Evolutionary conservation across 768 basidiomycete species (phyloP), one percentile per base, ranked within the genome.

Genomic region (Heimioporus sp.): DNA sequence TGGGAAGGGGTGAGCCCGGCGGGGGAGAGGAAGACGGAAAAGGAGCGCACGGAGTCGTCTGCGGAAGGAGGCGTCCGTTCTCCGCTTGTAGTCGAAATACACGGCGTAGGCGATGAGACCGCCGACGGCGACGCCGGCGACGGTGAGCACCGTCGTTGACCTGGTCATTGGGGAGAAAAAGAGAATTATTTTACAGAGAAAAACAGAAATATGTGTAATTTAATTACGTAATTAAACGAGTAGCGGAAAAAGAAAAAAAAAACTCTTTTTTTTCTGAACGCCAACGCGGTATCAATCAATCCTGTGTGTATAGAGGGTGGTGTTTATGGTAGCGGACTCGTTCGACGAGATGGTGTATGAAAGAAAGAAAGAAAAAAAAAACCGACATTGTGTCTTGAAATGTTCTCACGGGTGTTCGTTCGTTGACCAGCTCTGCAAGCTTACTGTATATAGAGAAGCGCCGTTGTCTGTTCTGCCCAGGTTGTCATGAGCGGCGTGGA

Each of bases 71-170:
- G 76, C 71, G 65, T 97, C 92, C 66, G 89, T 91, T 64, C 95
- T 82, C 46, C 97, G 86, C 75, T 82, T 90, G 76, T 96, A 86
- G 77, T 99, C 97, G 64, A 98, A 99, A 73, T 93, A 98, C 48
- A 83, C 79, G 30, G 89, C 92, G 69, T 98, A 98, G 20, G 85
- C 92, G 34, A 89, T 70, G 36, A 85, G 61, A 43, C 72, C 65
- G 42, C 84, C 77, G 40, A 80, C 79, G 19, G 85, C 78, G 48
- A 75, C 63, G 41, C 72, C 70, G 19, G 75, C 72, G 59, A 74
- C 67, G 35, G 76, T 70, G 57, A 80, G 52, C 47, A 72, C 57
- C 28, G 73, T 69, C 56, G 74, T 61, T n/a, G 74, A 61, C 66
- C 66, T 65, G 46, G 59, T 57, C 62, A 68, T 55, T 48, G 35